These are phyloP conservation scores for Zelopaecilomyces penicillatus DNA, from an alignment of 2,329 filamentous ascomycete species.

Conservation along the genomic window DNA sequence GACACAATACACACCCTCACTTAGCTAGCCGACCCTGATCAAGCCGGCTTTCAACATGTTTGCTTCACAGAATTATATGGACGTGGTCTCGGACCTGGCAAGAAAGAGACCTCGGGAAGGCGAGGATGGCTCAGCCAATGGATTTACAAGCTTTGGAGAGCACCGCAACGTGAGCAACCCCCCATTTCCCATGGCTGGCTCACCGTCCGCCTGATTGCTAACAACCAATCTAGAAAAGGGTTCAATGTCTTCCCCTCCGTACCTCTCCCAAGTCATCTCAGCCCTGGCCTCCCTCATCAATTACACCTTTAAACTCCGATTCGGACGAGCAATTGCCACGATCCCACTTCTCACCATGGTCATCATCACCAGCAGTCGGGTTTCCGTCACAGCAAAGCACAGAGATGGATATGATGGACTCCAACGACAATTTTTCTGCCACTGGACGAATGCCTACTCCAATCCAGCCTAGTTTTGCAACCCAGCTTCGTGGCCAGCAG, in stretches of 20 bases:
- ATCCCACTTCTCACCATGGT: slow-evolving; percentile 25
- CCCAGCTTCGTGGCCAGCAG: slow-evolving; percentile 45
- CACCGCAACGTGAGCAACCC: slow-evolving; percentile 38
- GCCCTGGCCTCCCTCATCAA: slow-evolving; percentile 23
- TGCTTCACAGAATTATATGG: slow-evolving; percentile 24
- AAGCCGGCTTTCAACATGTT: slow-evolving; percentile 25
- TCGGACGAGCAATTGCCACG: slow-evolving; percentile 27
- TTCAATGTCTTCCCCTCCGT: slow-evolving; percentile 44
- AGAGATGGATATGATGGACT: slow-evolving; percentile 46
- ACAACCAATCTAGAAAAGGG: slow-evolving; percentile 38
- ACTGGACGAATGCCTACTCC: slow-evolving; percentile 49
- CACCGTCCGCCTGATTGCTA: slow-evolving; percentile 8
- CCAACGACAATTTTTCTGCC: slow-evolving; percentile 17
- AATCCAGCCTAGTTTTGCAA: slow-evolving; percentile 50
- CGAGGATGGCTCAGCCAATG: slow-evolving; percentile 31
- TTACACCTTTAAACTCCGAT: slow-evolving; percentile 33
- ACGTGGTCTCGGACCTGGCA: slow-evolving; percentile 24
- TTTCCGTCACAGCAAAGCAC: slow-evolving; percentile 21
- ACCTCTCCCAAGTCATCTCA: slow-evolving; percentile 30
- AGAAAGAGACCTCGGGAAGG: slow-evolving; percentile 41
- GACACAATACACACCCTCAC: too few species aligned
- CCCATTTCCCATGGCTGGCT: neutral
- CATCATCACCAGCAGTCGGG: slow-evolving; percentile 16
- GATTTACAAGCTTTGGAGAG: slow-evolving; percentile 36
- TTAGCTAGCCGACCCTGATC: too few species aligned